phyloP scores from a whole-genome alignment of 352 stramenopile genomes.

The Pythium scleroteichum region DNA sequence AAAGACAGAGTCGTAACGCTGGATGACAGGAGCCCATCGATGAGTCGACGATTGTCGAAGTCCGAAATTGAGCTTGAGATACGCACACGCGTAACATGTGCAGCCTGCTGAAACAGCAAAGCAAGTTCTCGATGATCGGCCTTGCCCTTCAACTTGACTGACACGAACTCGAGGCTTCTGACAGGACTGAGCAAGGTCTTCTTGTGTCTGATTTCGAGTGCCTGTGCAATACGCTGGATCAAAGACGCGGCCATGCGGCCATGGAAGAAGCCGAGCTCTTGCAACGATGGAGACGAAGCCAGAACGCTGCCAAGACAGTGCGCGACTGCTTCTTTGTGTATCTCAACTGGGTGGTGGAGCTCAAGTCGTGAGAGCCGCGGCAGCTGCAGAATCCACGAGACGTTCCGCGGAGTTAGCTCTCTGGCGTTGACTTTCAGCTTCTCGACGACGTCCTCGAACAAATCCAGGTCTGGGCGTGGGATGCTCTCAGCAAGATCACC shows the following conservation, averaged over 20 bases:
- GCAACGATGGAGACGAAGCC: conserved; percentile 33
- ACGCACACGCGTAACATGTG: conserved; percentile 43
- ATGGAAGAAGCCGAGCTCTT: conserved; percentile 71
- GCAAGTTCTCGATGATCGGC: conserved; percentile 43
- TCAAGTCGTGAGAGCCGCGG: conserved; percentile 52
- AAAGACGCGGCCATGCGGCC: conserved; percentile 54
- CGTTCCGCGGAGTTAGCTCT: conserved; percentile 57
- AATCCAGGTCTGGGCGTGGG: conserved; percentile 4
- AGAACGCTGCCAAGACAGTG: conserved; percentile 38
- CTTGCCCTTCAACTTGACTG: conserved; percentile 50
- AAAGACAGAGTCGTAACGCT: conserved; percentile 53
- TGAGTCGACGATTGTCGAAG: conserved; percentile 53
- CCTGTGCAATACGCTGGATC: conserved; percentile 39
- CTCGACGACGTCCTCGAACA: conserved; percentile 62
- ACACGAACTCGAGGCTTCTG: conserved; percentile 58
- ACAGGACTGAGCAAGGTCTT: background rate
- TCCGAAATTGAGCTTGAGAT: conserved; percentile 63
- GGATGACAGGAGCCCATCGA: conserved; percentile 42
- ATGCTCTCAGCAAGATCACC: background rate
- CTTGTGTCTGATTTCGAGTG: conserved; percentile 24
- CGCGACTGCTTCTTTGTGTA: conserved; percentile 37
- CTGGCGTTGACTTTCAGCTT: conserved; percentile 63
- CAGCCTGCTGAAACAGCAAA: conserved; percentile 34
- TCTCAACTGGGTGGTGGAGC: conserved; percentile 67
- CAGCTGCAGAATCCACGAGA: conserved; percentile 43